phyloP scores from a whole-genome alignment of 2,329 filamentous ascomycete species.

The Aureobasidium sp. region DNA sequence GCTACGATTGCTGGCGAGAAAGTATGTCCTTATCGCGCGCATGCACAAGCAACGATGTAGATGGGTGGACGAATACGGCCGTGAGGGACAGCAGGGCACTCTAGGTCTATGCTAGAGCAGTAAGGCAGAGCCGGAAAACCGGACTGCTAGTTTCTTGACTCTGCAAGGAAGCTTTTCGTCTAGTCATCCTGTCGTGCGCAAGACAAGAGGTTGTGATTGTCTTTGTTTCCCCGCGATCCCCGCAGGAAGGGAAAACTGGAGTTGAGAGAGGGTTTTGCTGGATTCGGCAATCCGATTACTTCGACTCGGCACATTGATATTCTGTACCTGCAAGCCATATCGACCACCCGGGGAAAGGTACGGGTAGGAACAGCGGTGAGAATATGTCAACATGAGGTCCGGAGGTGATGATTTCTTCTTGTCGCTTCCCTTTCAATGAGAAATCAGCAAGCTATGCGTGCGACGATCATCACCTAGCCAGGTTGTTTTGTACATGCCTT shows the following conservation, averaged over 20 bases:
- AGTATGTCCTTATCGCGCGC: background rate
- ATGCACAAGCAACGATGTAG: background rate
- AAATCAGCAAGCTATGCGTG: background rate
- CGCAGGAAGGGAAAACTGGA: slow-evolving; percentile 8
- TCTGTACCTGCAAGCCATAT: slow-evolving; percentile 9
- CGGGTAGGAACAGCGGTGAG: background rate
- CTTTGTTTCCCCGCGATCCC: slow-evolving; percentile 12
- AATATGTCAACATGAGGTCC: background rate
- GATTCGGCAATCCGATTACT: slow-evolving; percentile 1
- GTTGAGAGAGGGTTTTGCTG: background rate
- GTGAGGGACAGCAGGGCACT: background rate
- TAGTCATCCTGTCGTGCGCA: background rate
- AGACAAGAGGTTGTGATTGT: slow-evolving; percentile 4
- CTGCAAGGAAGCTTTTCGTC: background rate
- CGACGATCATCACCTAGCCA: background rate
- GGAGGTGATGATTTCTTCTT: background rate
- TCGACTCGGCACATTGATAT: background rate
- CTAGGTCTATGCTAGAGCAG: background rate
- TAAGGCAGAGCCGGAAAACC: background rate
- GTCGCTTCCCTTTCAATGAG: background rate
- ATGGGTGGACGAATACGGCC: background rate
- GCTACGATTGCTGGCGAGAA: background rate
- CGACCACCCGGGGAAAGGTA: background rate
- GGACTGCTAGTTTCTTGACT: background rate
- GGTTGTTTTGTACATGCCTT: background rate